These are phyloP conservation scores for Lagenidium giganteum DNA, from an alignment of 352 stramenopile species.

Conservation along the genomic window DNA sequence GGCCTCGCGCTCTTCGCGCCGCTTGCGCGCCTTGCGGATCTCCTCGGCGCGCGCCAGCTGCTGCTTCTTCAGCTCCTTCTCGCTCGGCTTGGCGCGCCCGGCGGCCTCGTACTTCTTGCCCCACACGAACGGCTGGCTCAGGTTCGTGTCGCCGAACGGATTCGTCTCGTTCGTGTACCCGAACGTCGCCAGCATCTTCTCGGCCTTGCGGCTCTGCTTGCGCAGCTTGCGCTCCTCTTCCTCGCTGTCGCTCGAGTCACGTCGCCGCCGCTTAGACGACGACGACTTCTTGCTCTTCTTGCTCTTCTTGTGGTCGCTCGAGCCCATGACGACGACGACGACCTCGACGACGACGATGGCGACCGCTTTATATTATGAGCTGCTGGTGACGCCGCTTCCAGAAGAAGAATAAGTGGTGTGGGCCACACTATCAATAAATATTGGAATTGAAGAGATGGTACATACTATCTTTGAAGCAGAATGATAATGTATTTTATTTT, in stretches of 20 bases:
- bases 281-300: too few species aligned
- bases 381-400: too few species aligned
- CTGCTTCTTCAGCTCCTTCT: conserved; percentile 54
- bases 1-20: conserved; percentile 81
- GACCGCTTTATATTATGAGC: too few species aligned
- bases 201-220: conserved; percentile 60
- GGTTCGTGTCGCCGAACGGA: conserved; percentile 97
- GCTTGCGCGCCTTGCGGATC: conserved; percentile 94
- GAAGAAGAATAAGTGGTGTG: too few species aligned
- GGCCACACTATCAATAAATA: too few species aligned
- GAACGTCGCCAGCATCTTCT: conserved; percentile 78
- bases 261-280: too few species aligned
- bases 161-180: conserved; percentile 99
- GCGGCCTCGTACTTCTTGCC: conserved; percentile 91
- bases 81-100: conserved; percentile 18
- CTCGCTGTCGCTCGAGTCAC: conserved; percentile 29
- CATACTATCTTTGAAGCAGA: too few species aligned
- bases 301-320: too few species aligned
- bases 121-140: conserved; percentile 97
- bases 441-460: too few species aligned
- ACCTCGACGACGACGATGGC: too few species aligned
- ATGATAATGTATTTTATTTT: neutral
- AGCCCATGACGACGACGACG: too few species aligned
- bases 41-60: conserved; percentile 89
- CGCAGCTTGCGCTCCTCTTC: conserved; percentile 38